phyloP scores from a whole-genome alignment of 768 basidiomycete genomes.

The Trametes punicea region DNA sequence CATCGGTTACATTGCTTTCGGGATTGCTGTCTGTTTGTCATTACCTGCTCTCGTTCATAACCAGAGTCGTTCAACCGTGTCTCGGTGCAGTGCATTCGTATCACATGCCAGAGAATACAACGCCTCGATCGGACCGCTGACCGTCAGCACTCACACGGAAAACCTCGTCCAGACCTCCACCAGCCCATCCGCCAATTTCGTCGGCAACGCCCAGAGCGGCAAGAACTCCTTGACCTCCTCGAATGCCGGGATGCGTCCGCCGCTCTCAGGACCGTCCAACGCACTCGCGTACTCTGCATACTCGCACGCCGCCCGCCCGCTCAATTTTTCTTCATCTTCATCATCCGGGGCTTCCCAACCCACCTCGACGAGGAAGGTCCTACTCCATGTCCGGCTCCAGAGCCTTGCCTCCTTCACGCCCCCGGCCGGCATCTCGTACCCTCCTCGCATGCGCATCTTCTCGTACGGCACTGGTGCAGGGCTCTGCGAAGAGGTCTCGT shows the following conservation, averaged over 20 bases:
- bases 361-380: conserved; percentile 50
- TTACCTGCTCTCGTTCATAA: no score
- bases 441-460: conserved; percentile 34
- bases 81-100: neutral
- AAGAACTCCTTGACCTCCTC: conserved; percentile 64
- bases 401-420: conserved; percentile 45
- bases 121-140: neutral
- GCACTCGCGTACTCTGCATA: conserved; percentile 69
- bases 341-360: conserved; percentile 39
- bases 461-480: conserved; percentile 3
- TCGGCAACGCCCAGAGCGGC: conserved; percentile 65
- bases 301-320: conserved; percentile 54
- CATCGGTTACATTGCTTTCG: no score
- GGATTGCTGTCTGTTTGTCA: no score
- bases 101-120: neutral
- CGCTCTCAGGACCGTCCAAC: conserved; percentile 14
- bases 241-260: conserved; percentile 62
- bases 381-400: conserved; percentile 61
- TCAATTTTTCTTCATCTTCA: conserved; percentile 17
- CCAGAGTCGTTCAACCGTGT: no score
- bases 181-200: conserved; percentile 53
- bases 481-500: conserved; percentile 34
- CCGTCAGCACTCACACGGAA: conserved; percentile 23
- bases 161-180: conserved; percentile 50
- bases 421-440: conserved; percentile 36